phyloP scores from a whole-genome alignment of 1,284 basidiomycete genomes.

The Agroathelia rolfsii region DNA sequence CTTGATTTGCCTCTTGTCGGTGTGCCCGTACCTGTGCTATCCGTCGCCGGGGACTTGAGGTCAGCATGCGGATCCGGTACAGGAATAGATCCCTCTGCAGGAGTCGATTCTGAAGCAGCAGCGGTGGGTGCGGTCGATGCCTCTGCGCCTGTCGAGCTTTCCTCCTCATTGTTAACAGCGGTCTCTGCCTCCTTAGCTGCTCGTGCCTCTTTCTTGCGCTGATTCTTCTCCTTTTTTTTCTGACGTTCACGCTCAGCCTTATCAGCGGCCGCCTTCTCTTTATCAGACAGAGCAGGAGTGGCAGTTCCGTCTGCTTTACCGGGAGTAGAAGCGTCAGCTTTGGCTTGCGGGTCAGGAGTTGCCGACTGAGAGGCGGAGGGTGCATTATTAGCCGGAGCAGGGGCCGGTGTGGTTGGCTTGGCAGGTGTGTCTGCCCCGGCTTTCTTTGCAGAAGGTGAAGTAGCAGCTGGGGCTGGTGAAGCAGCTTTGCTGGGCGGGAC shows the following conservation, averaged over 20 bases:
- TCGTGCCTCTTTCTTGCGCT: constrained; percentile 42
- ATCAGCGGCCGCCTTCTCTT: constrained; percentile 16
- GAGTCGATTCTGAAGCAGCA: constrained; percentile 13
- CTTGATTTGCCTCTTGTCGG: constrained; percentile 51
- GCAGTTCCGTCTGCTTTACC: constrained; percentile 31
- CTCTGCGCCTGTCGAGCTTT: constrained; percentile 18
- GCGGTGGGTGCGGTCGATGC: constrained; percentile 14
- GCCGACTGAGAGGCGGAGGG: constrained; percentile 20
- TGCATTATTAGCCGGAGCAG: constrained; percentile 20
- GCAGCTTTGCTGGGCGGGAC: constrained; percentile 29
- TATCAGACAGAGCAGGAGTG: constrained; percentile 23
- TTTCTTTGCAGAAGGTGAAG: constrained; percentile 26
- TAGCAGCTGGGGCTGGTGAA: constrained; percentile 24
- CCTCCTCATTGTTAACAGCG: constrained; percentile 27
- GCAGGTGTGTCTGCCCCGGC: constrained; percentile 25
- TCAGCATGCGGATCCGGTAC: constrained; percentile 33
- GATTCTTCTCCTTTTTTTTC: constrained; percentile 50
- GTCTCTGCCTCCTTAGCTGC: constrained; percentile 21
- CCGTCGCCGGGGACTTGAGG: constrained; percentile 40
- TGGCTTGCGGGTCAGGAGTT: constrained; percentile 22
- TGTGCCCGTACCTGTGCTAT: constrained; percentile 52
- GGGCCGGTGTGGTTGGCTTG: constrained; percentile 22
- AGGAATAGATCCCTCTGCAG: constrained; percentile 16
- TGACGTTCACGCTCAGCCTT: constrained; percentile 41
- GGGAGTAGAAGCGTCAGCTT: constrained; percentile 18